Evolutionary conservation across 148 eudicot species (phyloP), one percentile per base, ranked within the genome.

Genomic region (Cornus kousa): DNA sequence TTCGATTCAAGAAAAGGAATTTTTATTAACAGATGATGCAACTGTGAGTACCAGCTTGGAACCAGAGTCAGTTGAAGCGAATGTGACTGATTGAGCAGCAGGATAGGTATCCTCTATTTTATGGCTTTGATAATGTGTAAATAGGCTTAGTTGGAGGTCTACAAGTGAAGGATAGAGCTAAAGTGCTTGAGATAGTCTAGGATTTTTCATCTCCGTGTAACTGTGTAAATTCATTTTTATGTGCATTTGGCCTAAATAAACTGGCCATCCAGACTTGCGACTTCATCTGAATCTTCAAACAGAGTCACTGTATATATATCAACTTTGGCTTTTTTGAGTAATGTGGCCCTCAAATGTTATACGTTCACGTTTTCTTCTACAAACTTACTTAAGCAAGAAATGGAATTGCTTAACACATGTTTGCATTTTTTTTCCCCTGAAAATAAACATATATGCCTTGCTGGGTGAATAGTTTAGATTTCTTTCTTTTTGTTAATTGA

Each of bases 21-120:
- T 53, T 32, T 1, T 14, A 20, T 37, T 14, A 74, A 20, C 7
- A 13, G 31, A 4, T 59, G 59, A 55, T 74, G 77, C 75, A 7
- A 59, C 40, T 46, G 22, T 37, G 68, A 74, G 82, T 77, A 71
- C 80, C 70, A 33, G 28, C 80, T 77, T 83, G 86, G 82, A 83
- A 83, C 86, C 86, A 17, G 71, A 79, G 67, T 83, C 82, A 62
- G 80, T 64, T 75, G 73, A 43, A 79, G 76, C 71, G 32, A 73
- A 74, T 53, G 14, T 37, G 74, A 69, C 78, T 72, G 82, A 76
- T 68, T 83, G 86, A 69, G 83, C 82, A 80, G 82, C 86, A 80
- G 50, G 83, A 78, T 76, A 10, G 59, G 59, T 53, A 10, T 14
- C 59, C 3, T 14, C 59, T 4, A 10, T 53, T 10, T 53, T 14